Percentiles rank a stretch among this genome's conserved stretches.
Conservation (phyloP, 176 grass and related monocot species). For the Avena insularis region DNA sequence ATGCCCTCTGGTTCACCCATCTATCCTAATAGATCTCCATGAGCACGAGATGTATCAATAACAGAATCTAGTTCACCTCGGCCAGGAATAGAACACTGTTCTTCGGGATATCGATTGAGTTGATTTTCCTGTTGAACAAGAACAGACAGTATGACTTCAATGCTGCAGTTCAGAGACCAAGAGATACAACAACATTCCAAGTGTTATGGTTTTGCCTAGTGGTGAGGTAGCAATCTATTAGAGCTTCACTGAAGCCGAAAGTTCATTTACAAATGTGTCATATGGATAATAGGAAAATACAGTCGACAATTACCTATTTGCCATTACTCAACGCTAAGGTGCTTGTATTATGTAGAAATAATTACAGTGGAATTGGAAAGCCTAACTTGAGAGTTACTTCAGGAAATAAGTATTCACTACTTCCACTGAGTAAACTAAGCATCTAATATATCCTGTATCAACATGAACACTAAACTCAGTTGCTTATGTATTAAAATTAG, state of each 20-base stretch:
- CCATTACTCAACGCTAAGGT: constrained; percentile 6
- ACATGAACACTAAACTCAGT: too few relatives aligned
- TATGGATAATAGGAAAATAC: background rate
- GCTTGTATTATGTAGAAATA: background rate
- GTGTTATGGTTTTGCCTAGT: constrained; percentile 3
- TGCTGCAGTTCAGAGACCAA: constrained; percentile 26
- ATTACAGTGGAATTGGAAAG: background rate
- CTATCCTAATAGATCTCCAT: background rate
- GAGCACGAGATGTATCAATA: constrained; percentile 5
- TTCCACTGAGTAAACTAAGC: background rate
- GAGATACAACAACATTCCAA: background rate
- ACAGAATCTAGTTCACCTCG: background rate
- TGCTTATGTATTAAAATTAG: too few relatives aligned
- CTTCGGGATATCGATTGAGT: constrained; percentile 9
- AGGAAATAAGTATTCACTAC: background rate
- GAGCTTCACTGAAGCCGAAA: constrained; percentile 4
- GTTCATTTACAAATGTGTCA: constrained; percentile 25
- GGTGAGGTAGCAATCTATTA: constrained; percentile 32
- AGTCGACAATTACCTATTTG: constrained; percentile 30
- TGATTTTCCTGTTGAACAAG: constrained; percentile 5
- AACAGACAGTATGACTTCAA: constrained; percentile 23
- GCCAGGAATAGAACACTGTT: constrained; percentile 14
- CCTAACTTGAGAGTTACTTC: constrained; percentile 30
- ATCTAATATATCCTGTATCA: too few relatives aligned
- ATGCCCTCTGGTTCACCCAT: constrained; percentile 12